Evolutionary conservation across 305 asterid genomes (phyloP).

Genomic region (Solanum hybrid): DNA sequence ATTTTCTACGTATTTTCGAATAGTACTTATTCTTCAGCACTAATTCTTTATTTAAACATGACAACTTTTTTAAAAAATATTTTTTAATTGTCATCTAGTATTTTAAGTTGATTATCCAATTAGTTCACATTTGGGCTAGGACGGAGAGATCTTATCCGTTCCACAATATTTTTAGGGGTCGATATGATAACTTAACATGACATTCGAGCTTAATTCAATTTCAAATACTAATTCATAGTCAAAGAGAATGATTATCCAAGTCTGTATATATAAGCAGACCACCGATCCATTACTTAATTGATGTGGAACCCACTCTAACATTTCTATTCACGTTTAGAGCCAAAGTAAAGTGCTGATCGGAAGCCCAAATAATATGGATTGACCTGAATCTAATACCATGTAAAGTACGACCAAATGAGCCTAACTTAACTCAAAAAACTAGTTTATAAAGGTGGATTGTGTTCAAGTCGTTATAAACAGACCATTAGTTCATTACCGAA

Average conservation of each 20-base stretch:
- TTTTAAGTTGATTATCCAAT: not conserved
- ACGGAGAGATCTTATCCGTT: not conserved
- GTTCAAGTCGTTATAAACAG: not conserved
- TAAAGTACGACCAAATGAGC: not conserved
- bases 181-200: not conserved
- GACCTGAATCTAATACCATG: not conserved
- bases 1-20: not conserved
- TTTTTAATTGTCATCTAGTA: not conserved
- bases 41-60: not conserved
- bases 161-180: not conserved
- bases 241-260: fast-evolving
- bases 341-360: not conserved
- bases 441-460: not conserved
- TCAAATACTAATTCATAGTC: not conserved
- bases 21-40: not conserved
- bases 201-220: too few relatives aligned
- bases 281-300: not conserved
- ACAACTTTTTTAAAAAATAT: not conserved
- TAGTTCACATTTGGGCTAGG: not conserved
- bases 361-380: not conserved
- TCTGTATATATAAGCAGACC: not conserved
- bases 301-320: not conserved
- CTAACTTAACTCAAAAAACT: not conserved
- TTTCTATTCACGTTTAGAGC: not conserved
- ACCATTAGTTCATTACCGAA: not conserved